Percentiles rank a stretch among this genome's conserved stretches.
phyloP scores from a whole-genome alignment of 176 grass and related monocot species.

The Avena eriantha region DNA sequence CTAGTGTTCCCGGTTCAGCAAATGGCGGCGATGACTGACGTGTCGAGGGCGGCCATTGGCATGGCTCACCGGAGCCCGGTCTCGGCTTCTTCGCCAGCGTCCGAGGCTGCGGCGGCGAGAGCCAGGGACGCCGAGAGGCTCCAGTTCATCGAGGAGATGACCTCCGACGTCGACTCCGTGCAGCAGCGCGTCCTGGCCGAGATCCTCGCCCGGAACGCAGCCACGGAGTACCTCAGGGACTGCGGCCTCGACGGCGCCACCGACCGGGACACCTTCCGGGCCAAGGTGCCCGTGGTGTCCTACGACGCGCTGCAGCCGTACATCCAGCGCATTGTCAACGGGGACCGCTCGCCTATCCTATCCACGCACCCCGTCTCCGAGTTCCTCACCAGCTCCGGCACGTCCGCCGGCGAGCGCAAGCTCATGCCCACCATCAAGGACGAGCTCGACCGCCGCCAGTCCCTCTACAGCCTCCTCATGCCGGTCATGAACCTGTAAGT shows the following conservation, averaged over 20 bases:
- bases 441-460: conserved; percentile 88
- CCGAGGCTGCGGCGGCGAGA: conserved; percentile 48
- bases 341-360: conserved; percentile 81
- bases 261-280: conserved; percentile 74
- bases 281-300: conserved; percentile 75
- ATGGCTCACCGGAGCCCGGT: conserved; percentile 37
- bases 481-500: conserved; percentile 96
- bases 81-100: not conserved
- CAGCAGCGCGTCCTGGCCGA: conserved; percentile 82
- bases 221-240: conserved; percentile 81
- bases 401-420: conserved; percentile 95
- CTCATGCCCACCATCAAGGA: conserved; percentile 94
- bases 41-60: conserved; percentile 29
- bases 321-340: conserved; percentile 90
- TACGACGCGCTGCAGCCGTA: conserved; percentile 96
- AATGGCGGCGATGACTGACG: conserved; percentile 78
- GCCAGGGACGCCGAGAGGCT: conserved; percentile 84
- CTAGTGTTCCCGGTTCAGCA: not conserved
- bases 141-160: conserved; percentile 90
- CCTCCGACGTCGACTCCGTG: conserved; percentile 63
- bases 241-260: conserved; percentile 58
- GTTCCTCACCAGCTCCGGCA: conserved; percentile 98
- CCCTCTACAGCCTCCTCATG: conserved; percentile 94
- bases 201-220: conserved; percentile 79
- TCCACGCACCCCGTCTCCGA: conserved; percentile 88